Evolutionary conservation across 495 filamentous ascomycete genomes (phyloP), one percentile per base, ranked within the genome.

Genomic region (Podospora anserina): DNA sequence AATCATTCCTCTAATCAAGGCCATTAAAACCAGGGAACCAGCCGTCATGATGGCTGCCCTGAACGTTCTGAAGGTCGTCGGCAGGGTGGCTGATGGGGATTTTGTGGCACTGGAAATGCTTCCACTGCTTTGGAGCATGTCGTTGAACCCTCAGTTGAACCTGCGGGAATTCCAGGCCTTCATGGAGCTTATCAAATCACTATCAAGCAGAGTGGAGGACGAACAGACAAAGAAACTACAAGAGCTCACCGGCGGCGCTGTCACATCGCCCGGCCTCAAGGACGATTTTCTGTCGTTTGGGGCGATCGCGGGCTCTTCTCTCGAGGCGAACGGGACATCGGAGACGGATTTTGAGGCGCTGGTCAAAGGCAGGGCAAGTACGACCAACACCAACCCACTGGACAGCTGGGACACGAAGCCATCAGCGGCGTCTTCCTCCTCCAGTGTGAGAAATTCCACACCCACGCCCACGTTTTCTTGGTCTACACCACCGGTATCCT

Each of bases 11-110:
- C 82, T 97, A 4, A 84, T 99, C 65, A 93, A 91, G 74, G 92
- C 82, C 1, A 98, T 99, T 77, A 98, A 98, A 76, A 99, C 95
- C 0, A 97, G 96, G 73, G 95, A 99, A 73, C 95, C 95, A 0
- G 94, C 92, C 2, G 95, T 99, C 3, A 97, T 97, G 91, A 94
- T 97, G 87, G 93, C 95, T 1, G 91, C 93, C 0, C 83, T 97
- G 20, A 86, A 88, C 28, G 93, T 97, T 13, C 88, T 98, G 70
- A 85, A 83, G 32, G 88, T 96, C 65, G 88, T 98, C 63, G 93
- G 95, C 5, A 85, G 82, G 26, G 82, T 92, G 28, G 93, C 90
- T 4, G 95, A 98, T 73, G 84, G 90, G 4, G 95, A 98, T n/a
- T 97, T 96, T 72, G 85, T 97, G 32, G 95, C 96, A 3, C 86